Percentiles rank a stretch among this genome's conserved stretches.
phyloP scores from a whole-genome alignment of 768 basidiomycete genomes.

The Podaxis sp. region DNA sequence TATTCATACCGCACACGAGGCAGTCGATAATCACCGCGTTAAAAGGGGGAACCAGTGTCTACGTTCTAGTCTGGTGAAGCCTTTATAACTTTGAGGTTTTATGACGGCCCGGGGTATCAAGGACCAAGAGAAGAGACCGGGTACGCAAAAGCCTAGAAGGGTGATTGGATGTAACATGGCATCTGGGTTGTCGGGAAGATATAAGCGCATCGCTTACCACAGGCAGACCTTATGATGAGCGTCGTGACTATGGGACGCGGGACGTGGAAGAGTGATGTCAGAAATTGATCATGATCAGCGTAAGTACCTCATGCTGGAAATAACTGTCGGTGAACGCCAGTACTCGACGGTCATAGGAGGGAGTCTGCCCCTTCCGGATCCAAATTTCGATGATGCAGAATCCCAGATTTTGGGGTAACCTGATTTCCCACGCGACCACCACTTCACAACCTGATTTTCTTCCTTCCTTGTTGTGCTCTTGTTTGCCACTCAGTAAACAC shows the following conservation, averaged over 20 bases:
- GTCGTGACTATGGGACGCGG: background rate
- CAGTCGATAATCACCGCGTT: background rate
- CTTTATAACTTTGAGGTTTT: background rate
- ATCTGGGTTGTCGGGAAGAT: background rate
- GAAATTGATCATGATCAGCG: background rate
- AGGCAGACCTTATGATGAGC: background rate
- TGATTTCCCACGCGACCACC: background rate
- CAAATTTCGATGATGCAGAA: background rate
- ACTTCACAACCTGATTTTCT: background rate
- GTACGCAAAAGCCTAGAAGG: background rate
- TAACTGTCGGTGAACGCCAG: background rate
- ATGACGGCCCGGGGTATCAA: background rate
- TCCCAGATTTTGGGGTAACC: background rate
- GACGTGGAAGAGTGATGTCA: background rate
- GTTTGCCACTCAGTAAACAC: background rate
- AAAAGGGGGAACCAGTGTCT: background rate
- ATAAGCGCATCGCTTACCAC: background rate
- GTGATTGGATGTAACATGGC: constrained; percentile 1
- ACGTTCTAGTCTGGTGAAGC: background rate
- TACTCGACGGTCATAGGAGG: background rate
- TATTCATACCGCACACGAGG: background rate
- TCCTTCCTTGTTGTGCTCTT: background rate
- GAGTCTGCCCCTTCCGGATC: background rate
- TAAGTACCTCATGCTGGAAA: background rate
- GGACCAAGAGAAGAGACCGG: background rate